These are phyloP conservation scores for Myxozyma geophila DNA, from an alignment of 805 yeast species.

Conservation along the genomic window DNA sequence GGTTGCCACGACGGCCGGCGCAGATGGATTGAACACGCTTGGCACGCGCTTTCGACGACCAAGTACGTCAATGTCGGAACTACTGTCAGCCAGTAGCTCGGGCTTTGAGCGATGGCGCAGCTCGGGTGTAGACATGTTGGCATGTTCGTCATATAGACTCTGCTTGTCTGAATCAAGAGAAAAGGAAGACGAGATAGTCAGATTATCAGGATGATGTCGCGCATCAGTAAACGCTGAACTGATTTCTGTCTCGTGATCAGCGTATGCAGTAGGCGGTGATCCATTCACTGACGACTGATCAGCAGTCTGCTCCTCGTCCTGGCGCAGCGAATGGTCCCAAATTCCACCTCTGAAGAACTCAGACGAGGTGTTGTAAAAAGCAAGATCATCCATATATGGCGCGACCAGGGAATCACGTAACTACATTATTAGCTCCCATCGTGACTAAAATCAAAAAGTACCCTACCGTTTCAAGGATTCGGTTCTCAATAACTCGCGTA, in stretches of 20 bases:
- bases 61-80: constrained; percentile 2
- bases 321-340: constrained; percentile 60
- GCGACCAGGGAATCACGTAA: constrained; percentile 69
- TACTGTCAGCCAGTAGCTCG: not conserved
- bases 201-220: constrained; percentile 25
- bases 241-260: not conserved
- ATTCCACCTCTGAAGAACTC: constrained; percentile 91
- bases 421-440: not conserved
- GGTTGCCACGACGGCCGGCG: constrained; percentile 34
- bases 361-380: constrained; percentile 64
- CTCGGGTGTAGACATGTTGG: constrained; percentile 16
- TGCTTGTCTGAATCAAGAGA: constrained; percentile 30
- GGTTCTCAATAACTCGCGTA: constrained; percentile 77
- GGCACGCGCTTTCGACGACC: constrained; percentile 26
- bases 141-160: constrained; percentile 24
- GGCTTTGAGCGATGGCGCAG: constrained; percentile 10
- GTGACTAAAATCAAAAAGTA: not conserved
- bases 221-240: constrained; percentile 10
- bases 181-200: constrained; percentile 27
- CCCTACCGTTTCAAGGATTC: constrained; percentile 75
- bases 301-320: constrained; percentile 1
- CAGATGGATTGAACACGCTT: constrained; percentile 23
- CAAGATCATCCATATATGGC: constrained; percentile 89
- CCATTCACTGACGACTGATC: not conserved
- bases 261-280: constrained; percentile 2